phyloP scores from a whole-genome alignment of 768 basidiomycete genomes.

The Kondoa malvinella region DNA sequence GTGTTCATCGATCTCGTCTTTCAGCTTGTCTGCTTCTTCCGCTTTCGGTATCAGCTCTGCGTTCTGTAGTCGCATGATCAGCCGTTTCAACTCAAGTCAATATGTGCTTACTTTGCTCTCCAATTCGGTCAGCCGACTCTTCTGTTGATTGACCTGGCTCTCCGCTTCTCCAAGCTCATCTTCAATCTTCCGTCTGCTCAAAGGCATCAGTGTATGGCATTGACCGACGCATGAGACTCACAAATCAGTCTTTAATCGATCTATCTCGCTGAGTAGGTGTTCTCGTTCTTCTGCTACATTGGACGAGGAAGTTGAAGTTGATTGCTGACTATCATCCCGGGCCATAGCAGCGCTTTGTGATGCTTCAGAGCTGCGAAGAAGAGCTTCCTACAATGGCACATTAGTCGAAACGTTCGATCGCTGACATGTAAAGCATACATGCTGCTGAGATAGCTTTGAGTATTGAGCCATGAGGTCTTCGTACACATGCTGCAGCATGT shows the following conservation, averaged over 20 bases:
- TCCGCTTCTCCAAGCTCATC: background rate
- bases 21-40: slow-evolving; percentile 58
- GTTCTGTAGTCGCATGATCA: background rate
- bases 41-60: background rate
- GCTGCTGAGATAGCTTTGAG: background rate
- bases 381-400: background rate
- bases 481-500: background rate
- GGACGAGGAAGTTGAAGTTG: background rate
- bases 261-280: background rate
- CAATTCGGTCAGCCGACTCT: too few species aligned
- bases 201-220: background rate
- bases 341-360: background rate
- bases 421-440: background rate
- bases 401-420: background rate
- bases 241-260: background rate
- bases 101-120: too few species aligned
- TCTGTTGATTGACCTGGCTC: too few species aligned
- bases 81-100: too few species aligned
- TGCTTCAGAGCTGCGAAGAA: background rate
- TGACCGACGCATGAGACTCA: background rate
- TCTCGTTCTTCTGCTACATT: background rate
- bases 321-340: background rate
- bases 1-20: slow-evolving; percentile 90
- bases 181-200: background rate
- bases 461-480: background rate